A percentile compares a stretch with the other conserved stretches of the same genome.
Evolutionary conservation across 805 yeast species (phyloP).

Genomic region (Cyberlindnera euphorbiiphila): DNA sequence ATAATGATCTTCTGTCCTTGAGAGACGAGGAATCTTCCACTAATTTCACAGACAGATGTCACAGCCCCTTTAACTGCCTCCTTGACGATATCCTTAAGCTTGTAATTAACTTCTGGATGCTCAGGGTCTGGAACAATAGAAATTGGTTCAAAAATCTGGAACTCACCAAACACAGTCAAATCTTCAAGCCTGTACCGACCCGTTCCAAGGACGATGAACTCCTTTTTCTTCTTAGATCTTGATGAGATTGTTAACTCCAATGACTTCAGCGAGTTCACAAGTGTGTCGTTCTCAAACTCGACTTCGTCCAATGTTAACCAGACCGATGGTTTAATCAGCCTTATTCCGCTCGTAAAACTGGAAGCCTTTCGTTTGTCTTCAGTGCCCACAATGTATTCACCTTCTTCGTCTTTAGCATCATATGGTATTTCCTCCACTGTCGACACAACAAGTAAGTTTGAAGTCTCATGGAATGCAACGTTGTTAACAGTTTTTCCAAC

Average conservation of each 20-base stretch:
- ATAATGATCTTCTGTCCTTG: constrained; percentile 82
- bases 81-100: constrained; percentile 64
- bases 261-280: constrained; percentile 37
- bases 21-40: constrained; percentile 77
- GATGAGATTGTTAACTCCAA: constrained; percentile 36
- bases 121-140: constrained; percentile 89
- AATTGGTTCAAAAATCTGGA: constrained; percentile 68
- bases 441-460: constrained; percentile 60
- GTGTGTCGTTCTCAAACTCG: constrained; percentile 64
- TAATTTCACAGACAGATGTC: constrained; percentile 67
- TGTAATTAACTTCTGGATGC: constrained; percentile 76
- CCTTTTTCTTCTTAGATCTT: constrained; percentile 45
- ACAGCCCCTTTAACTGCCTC: constrained; percentile 85
- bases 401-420: constrained; percentile 72
- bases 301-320: constrained; percentile 76
- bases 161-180: constrained; percentile 71
- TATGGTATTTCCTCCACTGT: constrained; percentile 57
- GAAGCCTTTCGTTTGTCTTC: constrained; percentile 50
- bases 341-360: constrained; percentile 56
- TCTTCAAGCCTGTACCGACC: constrained; percentile 77
- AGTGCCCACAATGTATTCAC: constrained; percentile 54
- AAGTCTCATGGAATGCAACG: constrained; percentile 63
- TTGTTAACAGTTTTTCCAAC: constrained; percentile 63
- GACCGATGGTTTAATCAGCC: constrained; percentile 60
- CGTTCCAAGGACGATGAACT: constrained; percentile 74